These are phyloP conservation scores for Saksenaea vasiformis DNA, from an alignment of 371 early-diverging fungal genomes.

Conservation along the genomic window DNA sequence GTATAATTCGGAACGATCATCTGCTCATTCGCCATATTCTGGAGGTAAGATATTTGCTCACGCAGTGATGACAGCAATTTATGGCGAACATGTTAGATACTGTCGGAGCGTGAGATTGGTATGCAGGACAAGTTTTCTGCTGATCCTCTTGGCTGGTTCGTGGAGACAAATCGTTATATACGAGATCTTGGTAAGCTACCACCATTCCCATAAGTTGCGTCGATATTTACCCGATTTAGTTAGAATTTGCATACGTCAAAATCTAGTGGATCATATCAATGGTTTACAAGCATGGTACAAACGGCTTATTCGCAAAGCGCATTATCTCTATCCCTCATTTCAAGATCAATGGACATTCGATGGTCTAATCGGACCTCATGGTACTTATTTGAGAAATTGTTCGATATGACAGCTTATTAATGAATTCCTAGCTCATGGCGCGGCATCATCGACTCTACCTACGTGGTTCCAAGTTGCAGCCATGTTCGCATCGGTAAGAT, in stretches of 20 bases:
- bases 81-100: not conserved
- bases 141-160: conserved; percentile 24
- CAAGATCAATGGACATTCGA: conserved; percentile 28
- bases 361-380: conserved; percentile 30
- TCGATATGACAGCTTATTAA: not conserved
- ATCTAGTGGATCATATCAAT: conserved; percentile 34
- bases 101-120: conserved; percentile 18
- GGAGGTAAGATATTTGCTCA: conserved; percentile 29
- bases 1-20: conserved; percentile 37
- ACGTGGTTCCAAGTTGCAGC: conserved; percentile 44
- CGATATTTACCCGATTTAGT: conserved; percentile 14
- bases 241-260: conserved; percentile 32
- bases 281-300: conserved; percentile 48
- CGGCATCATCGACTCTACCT: not conserved
- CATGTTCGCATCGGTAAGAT: conserved; percentile 34
- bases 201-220: not conserved
- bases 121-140: conserved; percentile 12
- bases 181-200: conserved; percentile 24
- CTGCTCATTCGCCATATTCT: conserved; percentile 47
- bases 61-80: not conserved
- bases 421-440: not conserved
- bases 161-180: conserved; percentile 21
- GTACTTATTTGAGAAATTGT: not conserved
- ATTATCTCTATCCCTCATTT: conserved; percentile 17
- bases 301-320: conserved; percentile 18